Evolutionary conservation across 2,329 filamentous ascomycete species (phyloP).

Genomic region (Xylaria sp.): DNA sequence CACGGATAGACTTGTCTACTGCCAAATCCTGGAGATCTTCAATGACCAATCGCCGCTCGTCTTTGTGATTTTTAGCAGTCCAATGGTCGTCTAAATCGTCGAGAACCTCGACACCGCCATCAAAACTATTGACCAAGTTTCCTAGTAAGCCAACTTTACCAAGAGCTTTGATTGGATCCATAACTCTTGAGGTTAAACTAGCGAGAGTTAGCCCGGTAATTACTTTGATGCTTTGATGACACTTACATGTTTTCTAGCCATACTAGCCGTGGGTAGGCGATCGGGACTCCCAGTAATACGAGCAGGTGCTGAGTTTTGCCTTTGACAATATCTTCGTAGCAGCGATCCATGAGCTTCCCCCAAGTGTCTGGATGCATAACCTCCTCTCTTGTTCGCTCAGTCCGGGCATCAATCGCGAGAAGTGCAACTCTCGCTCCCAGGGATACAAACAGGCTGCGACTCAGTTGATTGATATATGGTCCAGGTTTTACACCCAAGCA

Average conservation of each 20-base stretch:
- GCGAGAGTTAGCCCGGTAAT: constrained; percentile 41
- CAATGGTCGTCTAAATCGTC: constrained; percentile 96
- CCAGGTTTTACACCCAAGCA: constrained; percentile 78
- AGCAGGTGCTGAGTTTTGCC: constrained; percentile 89
- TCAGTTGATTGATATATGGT: constrained; percentile 87
- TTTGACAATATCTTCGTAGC: constrained; percentile 79
- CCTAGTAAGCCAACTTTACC: constrained; percentile 82
- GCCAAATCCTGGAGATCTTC: constrained; percentile 93
- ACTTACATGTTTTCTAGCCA: constrained; percentile 74
- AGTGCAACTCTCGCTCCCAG: constrained; percentile 81
- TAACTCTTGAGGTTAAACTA: constrained; percentile 79
- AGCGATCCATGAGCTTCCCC: constrained; percentile 84
- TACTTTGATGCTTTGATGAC: neutral
- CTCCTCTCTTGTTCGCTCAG: constrained; percentile 83
- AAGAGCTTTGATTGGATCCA: constrained; percentile 89
- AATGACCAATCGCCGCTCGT: constrained; percentile 83
- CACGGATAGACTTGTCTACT: constrained; percentile 86
- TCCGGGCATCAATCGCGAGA: constrained; percentile 87
- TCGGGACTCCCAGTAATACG: constrained; percentile 82
- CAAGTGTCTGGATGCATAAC: constrained; percentile 82
- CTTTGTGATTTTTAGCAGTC: constrained; percentile 94
- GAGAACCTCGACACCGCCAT: constrained; percentile 88
- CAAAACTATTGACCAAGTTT: constrained; percentile 83
- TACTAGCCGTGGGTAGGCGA: constrained; percentile 79
- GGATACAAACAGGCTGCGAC: constrained; percentile 84